These are phyloP conservation scores for Aspergillus sergii DNA, from an alignment of 2,329 filamentous ascomycete species.

Conservation along the genomic window DNA sequence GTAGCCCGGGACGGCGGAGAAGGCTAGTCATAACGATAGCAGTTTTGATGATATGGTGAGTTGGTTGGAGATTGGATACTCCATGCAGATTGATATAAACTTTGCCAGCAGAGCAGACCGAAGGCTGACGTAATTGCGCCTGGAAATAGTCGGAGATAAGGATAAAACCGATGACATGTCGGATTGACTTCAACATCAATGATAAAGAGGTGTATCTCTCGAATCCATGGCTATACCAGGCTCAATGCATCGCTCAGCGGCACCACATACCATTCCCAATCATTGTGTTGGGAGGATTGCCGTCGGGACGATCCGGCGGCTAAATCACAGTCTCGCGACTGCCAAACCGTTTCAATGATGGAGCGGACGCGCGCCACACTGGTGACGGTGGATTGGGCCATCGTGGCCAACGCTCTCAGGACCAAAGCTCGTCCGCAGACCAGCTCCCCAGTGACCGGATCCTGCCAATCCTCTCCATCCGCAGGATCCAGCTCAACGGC, in stretches of 20 bases:
- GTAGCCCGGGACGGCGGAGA: neutral
- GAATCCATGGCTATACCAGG: neutral
- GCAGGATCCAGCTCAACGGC: constrained; percentile 38
- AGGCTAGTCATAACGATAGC: neutral
- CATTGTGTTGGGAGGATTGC: constrained; percentile 4
- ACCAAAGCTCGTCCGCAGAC: neutral
- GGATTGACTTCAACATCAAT: no score
- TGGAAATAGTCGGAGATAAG: neutral
- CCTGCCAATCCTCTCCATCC: constrained; percentile 35
- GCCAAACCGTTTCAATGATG: constrained; percentile 45
- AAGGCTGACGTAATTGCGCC: neutral
- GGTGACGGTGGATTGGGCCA: constrained; percentile 17
- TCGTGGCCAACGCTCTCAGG: neutral
- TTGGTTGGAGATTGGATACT: neutral
- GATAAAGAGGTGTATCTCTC: no score
- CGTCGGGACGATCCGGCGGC: neutral
- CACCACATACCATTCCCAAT: constrained; percentile 10
- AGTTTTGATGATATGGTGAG: neutral
- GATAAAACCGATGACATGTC: no score
- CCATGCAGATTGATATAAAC: neutral
- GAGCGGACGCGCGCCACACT: constrained; percentile 41
- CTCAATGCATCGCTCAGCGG: constrained; percentile 11
- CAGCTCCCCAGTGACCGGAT: constrained; percentile 2
- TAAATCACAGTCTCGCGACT: constrained; percentile 31
- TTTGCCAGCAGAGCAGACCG: no score